A percentile compares a stretch with the other conserved stretches of the same genome.
phyloP scores from a whole-genome alignment of 768 basidiomycete species.

The Rhizopogon vulgaris region DNA sequence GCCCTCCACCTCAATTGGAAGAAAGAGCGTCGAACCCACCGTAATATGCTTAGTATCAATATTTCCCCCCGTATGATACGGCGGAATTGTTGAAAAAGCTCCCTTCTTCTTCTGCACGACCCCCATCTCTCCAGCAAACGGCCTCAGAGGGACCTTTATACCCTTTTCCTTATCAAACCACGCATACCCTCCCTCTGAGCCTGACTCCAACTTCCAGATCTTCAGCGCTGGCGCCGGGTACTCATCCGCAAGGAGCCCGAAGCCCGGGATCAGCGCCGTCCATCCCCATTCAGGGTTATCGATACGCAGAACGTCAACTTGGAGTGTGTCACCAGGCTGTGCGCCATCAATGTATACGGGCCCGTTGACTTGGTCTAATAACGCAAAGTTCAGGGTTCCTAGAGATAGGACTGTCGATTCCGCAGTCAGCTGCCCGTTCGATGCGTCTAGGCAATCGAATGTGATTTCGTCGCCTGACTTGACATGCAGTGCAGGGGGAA shows the following conservation, averaged over 20 bases:
- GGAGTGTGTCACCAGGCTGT: slow-evolving; percentile 49
- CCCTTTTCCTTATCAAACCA: slow-evolving; percentile 44
- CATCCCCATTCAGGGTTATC: slow-evolving; percentile 56
- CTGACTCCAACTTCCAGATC: slow-evolving; percentile 43
- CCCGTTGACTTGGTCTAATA: slow-evolving; percentile 55
- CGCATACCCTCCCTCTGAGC: slow-evolving; percentile 30
- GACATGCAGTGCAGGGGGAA: slow-evolving; percentile 43
- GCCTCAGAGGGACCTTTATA: slow-evolving; percentile 45
- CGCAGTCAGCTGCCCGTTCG: slow-evolving; percentile 51
- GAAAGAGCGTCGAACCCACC: slow-evolving; percentile 49
- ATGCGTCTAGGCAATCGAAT: slow-evolving; percentile 60
- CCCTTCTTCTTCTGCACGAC: slow-evolving; percentile 46
- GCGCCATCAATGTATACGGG: slow-evolving; percentile 51
- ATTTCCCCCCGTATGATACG: slow-evolving; percentile 56
- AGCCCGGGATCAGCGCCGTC: slow-evolving; percentile 54
- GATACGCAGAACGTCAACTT: slow-evolving; percentile 51
- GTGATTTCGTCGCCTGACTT: slow-evolving; percentile 48
- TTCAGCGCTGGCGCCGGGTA: slow-evolving; percentile 45
- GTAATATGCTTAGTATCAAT: slow-evolving; percentile 53
- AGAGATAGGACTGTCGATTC: slow-evolving; percentile 33
- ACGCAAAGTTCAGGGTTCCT: slow-evolving; percentile 36
- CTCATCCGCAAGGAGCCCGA: slow-evolving; percentile 53
- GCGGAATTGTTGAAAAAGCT: slow-evolving; percentile 56
- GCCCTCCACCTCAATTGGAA: slow-evolving; percentile 55
- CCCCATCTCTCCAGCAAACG: slow-evolving; percentile 64